These are phyloP conservation scores for Immersiella caudata DNA, from an alignment of 495 filamentous ascomycete species.

Conservation along the genomic window DNA sequence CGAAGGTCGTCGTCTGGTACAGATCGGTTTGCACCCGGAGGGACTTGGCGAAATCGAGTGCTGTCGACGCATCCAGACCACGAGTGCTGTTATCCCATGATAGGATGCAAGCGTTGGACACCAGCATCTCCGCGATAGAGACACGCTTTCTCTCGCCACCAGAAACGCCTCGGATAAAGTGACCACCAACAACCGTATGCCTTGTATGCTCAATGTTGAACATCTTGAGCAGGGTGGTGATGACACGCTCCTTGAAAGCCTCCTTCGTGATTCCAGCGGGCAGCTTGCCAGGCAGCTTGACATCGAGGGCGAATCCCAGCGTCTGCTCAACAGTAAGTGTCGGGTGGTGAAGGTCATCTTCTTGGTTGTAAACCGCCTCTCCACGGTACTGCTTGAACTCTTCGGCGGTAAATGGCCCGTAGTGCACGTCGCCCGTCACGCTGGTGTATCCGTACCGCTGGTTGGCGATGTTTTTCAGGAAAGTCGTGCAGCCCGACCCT, in stretches of 20 bases:
- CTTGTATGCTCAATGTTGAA: slow-evolving; percentile 86
- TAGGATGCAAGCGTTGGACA: slow-evolving; percentile 69
- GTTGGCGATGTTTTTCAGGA: slow-evolving; percentile 83
- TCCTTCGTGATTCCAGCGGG: slow-evolving; percentile 65
- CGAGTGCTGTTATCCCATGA: slow-evolving; percentile 87
- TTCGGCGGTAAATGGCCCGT: slow-evolving; percentile 67
- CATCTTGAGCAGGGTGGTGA: slow-evolving; percentile 74
- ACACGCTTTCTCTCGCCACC: slow-evolving; percentile 84
- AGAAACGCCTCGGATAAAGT: slow-evolving; percentile 80
- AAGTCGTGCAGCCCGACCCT: slow-evolving; percentile 85
- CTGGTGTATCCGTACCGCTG: slow-evolving; percentile 77
- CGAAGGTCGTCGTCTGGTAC: slow-evolving; percentile 77
- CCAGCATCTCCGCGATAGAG: slow-evolving; percentile 71
- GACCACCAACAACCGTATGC: slow-evolving; percentile 79
- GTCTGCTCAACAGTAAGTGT: slow-evolving; percentile 84
- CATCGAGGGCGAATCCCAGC: slow-evolving; percentile 78
- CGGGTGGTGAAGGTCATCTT: slow-evolving; percentile 80
- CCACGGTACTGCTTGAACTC: slow-evolving; percentile 70
- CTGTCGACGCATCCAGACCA: slow-evolving; percentile 81
- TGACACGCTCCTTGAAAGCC: slow-evolving; percentile 71
- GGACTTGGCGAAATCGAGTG: slow-evolving; percentile 71
- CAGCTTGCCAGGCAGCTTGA: slow-evolving; percentile 74
- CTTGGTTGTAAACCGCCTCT: slow-evolving; percentile 84
- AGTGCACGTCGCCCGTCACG: slow-evolving; percentile 76
- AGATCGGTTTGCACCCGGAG: slow-evolving; percentile 77